Conservation (phyloP, 2,329 filamentous ascomycete genomes). For the Herpotrichia juniperi region DNA sequence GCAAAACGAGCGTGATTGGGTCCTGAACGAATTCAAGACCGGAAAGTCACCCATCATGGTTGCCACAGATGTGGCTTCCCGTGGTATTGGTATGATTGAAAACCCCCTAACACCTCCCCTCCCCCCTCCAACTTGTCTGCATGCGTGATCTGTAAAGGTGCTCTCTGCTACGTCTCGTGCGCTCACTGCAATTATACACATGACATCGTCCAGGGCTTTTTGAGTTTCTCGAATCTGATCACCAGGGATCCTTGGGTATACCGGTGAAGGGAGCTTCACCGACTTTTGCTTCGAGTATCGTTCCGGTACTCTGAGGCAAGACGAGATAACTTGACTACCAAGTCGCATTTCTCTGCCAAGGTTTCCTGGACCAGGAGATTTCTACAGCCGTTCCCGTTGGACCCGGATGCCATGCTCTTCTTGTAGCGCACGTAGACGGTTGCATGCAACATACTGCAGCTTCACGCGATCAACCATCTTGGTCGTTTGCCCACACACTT, state of each 20-base stretch:
- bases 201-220: slow-evolving; percentile 89
- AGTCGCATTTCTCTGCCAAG: slow-evolving; percentile 72
- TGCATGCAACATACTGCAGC: slow-evolving; percentile 60
- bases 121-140: slow-evolving; percentile 52
- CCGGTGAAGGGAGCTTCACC: slow-evolving; percentile 73
- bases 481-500: slow-evolving; percentile 54
- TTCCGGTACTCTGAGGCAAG: slow-evolving; percentile 74
- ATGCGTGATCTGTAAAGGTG: slow-evolving; percentile 71
- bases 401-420: slow-evolving; percentile 51
- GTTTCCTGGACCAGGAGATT: slow-evolving; percentile 69
- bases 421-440: slow-evolving; percentile 62
- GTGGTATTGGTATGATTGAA: slow-evolving; percentile 99
- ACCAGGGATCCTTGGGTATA: slow-evolving; percentile 86
- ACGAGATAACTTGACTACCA: slow-evolving; percentile 80
- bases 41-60: slow-evolving; percentile 99
- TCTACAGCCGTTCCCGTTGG: slow-evolving; percentile 56
- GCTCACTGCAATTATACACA: slow-evolving; percentile 74
- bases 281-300: slow-evolving; percentile 73
- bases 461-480: slow-evolving; percentile 64
- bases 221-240: slow-evolving; percentile 82
- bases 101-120: slow-evolving; percentile 55
- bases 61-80: slow-evolving; percentile 98
- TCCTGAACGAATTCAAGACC: slow-evolving; percentile 98
- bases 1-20: slow-evolving; percentile 99
- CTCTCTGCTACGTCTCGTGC: slow-evolving; percentile 89